Evolutionary conservation across 2,329 filamentous ascomycete species (phyloP).

Genomic region (Xylaria arbuscula): DNA sequence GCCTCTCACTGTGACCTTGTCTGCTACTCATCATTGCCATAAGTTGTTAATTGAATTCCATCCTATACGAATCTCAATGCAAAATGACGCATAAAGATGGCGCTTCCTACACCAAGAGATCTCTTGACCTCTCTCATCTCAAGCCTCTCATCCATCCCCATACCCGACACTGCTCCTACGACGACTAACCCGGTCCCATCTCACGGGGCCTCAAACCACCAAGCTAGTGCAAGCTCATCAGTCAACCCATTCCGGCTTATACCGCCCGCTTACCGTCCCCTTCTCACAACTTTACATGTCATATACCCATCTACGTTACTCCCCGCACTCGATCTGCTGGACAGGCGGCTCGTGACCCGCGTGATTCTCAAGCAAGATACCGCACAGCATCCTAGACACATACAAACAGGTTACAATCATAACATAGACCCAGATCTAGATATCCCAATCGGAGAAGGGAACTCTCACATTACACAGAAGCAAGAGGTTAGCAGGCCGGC

Average conservation of each 20-base stretch:
- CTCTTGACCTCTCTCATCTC: constrained; percentile 63
- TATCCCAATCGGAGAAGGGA: not conserved
- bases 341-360: constrained; percentile 76
- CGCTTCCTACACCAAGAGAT: constrained; percentile 55
- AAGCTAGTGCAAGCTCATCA: constrained; percentile 14
- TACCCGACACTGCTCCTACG: constrained; percentile 33
- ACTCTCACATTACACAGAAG: constrained; percentile 2
- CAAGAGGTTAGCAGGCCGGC: constrained; percentile 9
- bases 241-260: constrained; percentile 53
- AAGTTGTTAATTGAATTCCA: not conserved
- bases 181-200: constrained; percentile 36
- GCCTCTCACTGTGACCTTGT: not conserved
- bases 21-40: no score
- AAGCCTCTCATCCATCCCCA: constrained; percentile 52
- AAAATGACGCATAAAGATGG: constrained; percentile 38
- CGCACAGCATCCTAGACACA: not conserved
- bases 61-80: not conserved
- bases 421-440: constrained; percentile 2
- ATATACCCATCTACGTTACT: constrained; percentile 84
- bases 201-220: constrained; percentile 22
- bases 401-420: constrained; percentile 14
- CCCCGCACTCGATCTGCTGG: constrained; percentile 87
- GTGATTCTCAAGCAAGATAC: constrained; percentile 51
- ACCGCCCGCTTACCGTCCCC: constrained; percentile 57
- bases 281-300: constrained; percentile 84